Evolutionary conservation across 331 rosid genomes (phyloP).

Genomic region (Rosa hybrid): DNA sequence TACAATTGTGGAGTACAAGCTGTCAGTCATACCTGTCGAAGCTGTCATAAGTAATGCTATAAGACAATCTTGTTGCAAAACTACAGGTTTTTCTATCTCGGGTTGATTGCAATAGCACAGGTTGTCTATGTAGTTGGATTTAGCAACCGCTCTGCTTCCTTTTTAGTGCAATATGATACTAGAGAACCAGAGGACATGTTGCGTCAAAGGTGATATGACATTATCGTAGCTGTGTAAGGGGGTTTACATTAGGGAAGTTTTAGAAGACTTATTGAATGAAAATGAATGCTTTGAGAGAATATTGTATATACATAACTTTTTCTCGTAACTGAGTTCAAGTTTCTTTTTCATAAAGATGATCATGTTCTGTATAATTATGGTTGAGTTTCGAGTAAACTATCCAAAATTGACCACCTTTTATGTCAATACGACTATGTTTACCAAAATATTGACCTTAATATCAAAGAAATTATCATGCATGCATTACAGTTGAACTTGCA

Average conservation of each 20-base stretch:
- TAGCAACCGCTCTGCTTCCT: neutral
- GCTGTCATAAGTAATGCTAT: neutral
- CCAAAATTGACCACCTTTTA: too few relatives aligned
- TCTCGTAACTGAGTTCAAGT: neutral
- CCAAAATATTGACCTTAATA: neutral
- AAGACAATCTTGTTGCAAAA: neutral
- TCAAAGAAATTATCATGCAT: neutral
- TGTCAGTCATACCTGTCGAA: neutral
- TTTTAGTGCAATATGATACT: neutral
- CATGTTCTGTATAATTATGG: too few relatives aligned
- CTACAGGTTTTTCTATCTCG: neutral
- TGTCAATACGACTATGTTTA: neutral
- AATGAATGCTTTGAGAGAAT: neutral
- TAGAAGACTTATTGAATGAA: neutral
- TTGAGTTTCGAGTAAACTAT: too few relatives aligned
- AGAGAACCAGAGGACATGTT: neutral
- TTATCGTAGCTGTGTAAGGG: neutral
- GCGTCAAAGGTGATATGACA: neutral
- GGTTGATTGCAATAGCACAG: neutral
- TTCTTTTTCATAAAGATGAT: too few relatives aligned
- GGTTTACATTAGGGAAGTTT: neutral
- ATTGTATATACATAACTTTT: neutral
- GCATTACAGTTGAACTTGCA: too few relatives aligned
- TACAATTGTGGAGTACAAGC: neutral
- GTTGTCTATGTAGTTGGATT: neutral